Conservation (phyloP, 192 early-diverging fungal genomes). For the Rhizophagus sp. region DNA sequence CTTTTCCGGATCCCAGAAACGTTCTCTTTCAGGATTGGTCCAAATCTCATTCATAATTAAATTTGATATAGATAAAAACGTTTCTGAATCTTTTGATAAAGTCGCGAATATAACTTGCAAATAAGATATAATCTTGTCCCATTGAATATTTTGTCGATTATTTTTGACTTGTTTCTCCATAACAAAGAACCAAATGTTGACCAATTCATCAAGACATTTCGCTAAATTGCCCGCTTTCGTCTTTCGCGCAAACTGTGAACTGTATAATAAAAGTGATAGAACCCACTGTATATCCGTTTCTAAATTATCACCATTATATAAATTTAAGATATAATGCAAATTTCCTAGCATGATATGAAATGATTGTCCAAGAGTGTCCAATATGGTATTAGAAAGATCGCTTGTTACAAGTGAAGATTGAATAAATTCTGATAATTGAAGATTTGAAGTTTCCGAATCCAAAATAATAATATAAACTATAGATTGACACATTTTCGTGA, state of each 20-base stretch:
- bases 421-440: background rate
- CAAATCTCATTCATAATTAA: constrained; percentile 2
- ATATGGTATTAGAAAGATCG: background rate
- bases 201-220: constrained; percentile 5
- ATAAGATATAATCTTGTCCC: background rate
- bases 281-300: constrained; percentile 4
- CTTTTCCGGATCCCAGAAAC: background rate
- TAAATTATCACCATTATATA: background rate
- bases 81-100: background rate
- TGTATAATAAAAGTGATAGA: background rate
- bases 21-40: background rate
- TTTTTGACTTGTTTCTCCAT: background rate
- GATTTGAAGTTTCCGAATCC: background rate
- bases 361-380: background rate
- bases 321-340: background rate
- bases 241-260: background rate
- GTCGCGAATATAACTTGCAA: constrained; percentile 1
- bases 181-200: background rate
- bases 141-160: constrained; percentile 4
- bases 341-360: background rate
- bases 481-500: background rate
- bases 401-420: background rate
- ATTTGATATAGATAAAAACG: background rate
- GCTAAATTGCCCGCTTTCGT: background rate
- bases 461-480: background rate